Evolutionary conservation across 257 asterid species (phyloP), one percentile per base, ranked within the genome.

Genomic region (Nicotiana obtusifolia): DNA sequence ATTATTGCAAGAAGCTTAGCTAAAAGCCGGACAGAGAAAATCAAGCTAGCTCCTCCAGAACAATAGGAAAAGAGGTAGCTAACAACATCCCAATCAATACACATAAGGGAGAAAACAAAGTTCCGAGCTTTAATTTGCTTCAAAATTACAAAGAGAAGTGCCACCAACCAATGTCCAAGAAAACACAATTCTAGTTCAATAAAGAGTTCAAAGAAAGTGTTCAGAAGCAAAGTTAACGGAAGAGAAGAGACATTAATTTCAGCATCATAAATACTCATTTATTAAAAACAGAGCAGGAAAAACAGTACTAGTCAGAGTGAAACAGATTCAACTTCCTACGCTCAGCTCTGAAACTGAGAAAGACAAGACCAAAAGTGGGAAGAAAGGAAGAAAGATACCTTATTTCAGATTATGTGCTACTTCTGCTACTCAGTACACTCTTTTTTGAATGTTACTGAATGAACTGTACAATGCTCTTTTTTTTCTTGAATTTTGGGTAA

Each of bases 321-420:
- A 10, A 69, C n/a, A 69, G 33, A 68, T 56, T 37, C 76, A 71
- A 78, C 82, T 10, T 20, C 22, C 76, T 62, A 24, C 20, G 68
- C 53, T 33, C 54, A 87, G 62, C 83, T 77, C 86, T 84, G 87
- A 80, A 73, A 47, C 60, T 47, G 78, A 73, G 60, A 73, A 86
- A 81, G 78, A 83, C 81, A 87, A 73, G 37, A 73, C 78, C 37
- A 73, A 73, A 73, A 73, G 61, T 15, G 0, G 78, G 2, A 73
- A 37, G 78, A 44, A 82, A 83, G 60, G 66, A 80, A 41, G 76
- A 83, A 81, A 82, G 83, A 64, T 84, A 82, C 91, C 86, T 80
- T 56, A 62, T 57, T 80, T 76, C 78, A 87, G 87, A 82, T 52
- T 85, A 22, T 60, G 80, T 17, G 60, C 88, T 81, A 80, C 83